These are phyloP conservation scores for Boletellus sp. DNA, from an alignment of 1,284 basidiomycete genomes.

Conservation along the genomic window DNA sequence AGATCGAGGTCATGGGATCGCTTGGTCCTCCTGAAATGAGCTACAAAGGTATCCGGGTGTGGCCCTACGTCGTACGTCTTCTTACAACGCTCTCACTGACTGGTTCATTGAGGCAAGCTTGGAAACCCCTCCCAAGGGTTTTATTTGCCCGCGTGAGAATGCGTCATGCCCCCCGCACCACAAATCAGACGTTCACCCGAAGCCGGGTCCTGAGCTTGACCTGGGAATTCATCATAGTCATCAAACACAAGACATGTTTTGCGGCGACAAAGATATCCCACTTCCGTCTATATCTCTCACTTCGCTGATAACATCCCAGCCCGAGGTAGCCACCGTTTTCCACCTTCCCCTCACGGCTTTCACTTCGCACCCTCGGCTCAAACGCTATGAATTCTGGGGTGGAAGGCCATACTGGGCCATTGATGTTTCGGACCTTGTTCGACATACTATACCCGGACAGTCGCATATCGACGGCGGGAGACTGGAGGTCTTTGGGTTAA, in stretches of 20 bases:
- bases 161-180: not conserved
- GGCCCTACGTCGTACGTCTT: conserved; percentile 67
- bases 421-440: conserved; percentile 62
- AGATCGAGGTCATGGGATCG: conserved; percentile 62
- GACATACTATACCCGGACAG: conserved; percentile 21
- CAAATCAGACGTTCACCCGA: not conserved
- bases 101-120: not conserved
- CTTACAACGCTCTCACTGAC: not conserved
- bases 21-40: conserved; percentile 62
- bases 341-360: conserved; percentile 62
- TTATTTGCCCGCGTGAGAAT: conserved; percentile 41
- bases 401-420: conserved; percentile 61
- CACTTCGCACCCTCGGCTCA: conserved; percentile 44
- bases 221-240: not conserved
- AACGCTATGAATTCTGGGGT: conserved; percentile 54
- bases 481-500: conserved; percentile 76
- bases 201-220: not conserved
- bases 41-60: conserved; percentile 59
- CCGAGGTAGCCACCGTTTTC: conserved; percentile 67
- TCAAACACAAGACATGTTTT: not conserved
- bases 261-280: conserved; percentile 36
- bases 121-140: conserved; percentile 46
- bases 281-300: conserved; percentile 59
- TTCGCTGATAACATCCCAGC: conserved; percentile 48
- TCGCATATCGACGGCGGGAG: conserved; percentile 34